Evolutionary conservation across 2,329 filamentous ascomycete species (phyloP), one percentile per base, ranked within the genome.

Genomic region (Clarireedia monteithiana): DNA sequence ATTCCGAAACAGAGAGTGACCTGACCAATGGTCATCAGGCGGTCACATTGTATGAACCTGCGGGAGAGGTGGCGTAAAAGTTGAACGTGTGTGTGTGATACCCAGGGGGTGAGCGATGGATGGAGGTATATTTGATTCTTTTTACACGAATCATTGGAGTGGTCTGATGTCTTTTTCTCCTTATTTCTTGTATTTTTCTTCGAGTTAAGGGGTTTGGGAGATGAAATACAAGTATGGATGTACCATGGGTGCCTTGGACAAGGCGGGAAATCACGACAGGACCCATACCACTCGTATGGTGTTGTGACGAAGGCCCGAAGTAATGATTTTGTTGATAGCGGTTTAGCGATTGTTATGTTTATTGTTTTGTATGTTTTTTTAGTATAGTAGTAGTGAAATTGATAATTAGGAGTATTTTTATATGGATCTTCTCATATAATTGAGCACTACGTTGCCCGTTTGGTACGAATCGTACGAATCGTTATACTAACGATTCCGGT

Each of bases 11-110:
- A 6, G 53, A 55, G 42, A 55, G 53, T 50, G 53, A 55, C 20
- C 17, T 55, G 30, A 50, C 53, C 26, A 44, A 61, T 27, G 54
- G 57, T 20, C 48, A 53, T 14, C 45, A 52, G 27, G 39, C 55
- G 23, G 23, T 67, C 17, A 62, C 65, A 10, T 48, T 67, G 12
- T 67, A 63, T 56, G 63, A 63, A 10, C 59, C 64, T 27, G 55
- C 27, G 24, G 58, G 55, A 15, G 59, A 62, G 52, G 59, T 60
- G 48, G 60, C 46, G 50, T 65, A 60, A 42, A 44, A 23, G 39
- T 42, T 42, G 39, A 42, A 20, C 15, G n/a, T 20, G 17, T 42
- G 27, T 42, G 27, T 42, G 23, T 36, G 4, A 12, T 15, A 17
- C 14, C 53, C 4, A 30, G 55, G 30, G 39, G 34, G 7, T 54